phyloP scores from a whole-genome alignment of 108 stramenopile genomes.

The Skeletonema costatum region DNA sequence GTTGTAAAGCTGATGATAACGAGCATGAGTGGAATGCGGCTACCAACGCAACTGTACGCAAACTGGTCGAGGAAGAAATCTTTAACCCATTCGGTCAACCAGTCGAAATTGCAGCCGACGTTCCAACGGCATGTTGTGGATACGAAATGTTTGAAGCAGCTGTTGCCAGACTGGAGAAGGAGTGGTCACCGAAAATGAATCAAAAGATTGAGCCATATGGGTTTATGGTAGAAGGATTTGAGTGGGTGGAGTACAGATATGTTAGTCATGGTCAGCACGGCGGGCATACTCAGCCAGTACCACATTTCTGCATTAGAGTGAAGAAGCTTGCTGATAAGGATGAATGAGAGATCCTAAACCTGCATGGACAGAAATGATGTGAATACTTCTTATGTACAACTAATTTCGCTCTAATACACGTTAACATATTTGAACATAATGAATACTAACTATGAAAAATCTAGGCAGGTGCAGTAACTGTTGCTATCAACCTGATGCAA shows the following conservation, averaged over 20 bases:
- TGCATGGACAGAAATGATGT: neutral
- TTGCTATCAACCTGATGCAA: neutral
- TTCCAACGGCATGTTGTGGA: slow-evolving; percentile 6
- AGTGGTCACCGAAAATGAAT: slow-evolving; percentile 5
- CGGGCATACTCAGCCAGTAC: slow-evolving; percentile 5
- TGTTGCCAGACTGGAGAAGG: slow-evolving; percentile 7
- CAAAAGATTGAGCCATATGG: slow-evolving; percentile 3
- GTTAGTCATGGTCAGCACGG: neutral
- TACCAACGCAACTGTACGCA: neutral
- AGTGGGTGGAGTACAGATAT: neutral
- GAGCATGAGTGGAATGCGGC: slow-evolving; percentile 6
- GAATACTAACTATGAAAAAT: neutral
- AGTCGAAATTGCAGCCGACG: neutral
- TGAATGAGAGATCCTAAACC: neutral
- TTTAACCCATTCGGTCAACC: slow-evolving; percentile 4
- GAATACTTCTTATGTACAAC: neutral
- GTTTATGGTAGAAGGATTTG: neutral
- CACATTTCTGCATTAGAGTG: slow-evolving; percentile 8
- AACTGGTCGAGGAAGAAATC: slow-evolving; percentile 2
- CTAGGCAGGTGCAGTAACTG: neutral
- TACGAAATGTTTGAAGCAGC: slow-evolving; percentile 7
- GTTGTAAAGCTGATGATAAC: neutral
- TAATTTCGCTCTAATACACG: neutral
- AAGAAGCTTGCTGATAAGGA: neutral
- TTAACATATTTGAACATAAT: neutral